Conservation (phyloP, 352 stramenopile species). For the Poterioochromonas sp. region DNA sequence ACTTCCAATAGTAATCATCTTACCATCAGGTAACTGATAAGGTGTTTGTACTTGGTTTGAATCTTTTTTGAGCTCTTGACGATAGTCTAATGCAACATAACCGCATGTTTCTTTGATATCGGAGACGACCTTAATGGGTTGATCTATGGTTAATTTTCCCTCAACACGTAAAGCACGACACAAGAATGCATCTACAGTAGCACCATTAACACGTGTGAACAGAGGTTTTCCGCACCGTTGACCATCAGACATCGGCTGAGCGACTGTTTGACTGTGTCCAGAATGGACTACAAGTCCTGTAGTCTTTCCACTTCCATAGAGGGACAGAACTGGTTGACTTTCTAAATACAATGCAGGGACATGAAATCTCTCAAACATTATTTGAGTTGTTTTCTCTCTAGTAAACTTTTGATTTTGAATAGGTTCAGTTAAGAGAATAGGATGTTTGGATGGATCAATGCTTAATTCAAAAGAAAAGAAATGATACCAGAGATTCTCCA, state of each 20-base stretch:
- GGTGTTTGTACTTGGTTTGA: slow-evolving; percentile 75
- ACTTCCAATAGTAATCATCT: slow-evolving; percentile 91
- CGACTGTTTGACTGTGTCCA: slow-evolving; percentile 74
- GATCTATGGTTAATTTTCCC: slow-evolving; percentile 83
- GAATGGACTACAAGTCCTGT: slow-evolving; percentile 75
- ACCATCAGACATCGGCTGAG: slow-evolving; percentile 89
- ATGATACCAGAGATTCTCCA: slow-evolving; percentile 99
- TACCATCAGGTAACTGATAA: slow-evolving; percentile 91
- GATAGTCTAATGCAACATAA: slow-evolving; percentile 83
- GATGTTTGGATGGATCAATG: slow-evolving; percentile 86
- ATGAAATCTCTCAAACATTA: slow-evolving; percentile 99
- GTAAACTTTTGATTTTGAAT: slow-evolving; percentile 76
- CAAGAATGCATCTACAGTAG: slow-evolving; percentile 82
- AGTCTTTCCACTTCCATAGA: slow-evolving; percentile 77
- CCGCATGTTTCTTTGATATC: slow-evolving; percentile 96
- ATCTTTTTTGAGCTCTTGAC: slow-evolving; percentile 83
- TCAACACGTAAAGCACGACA: slow-evolving; percentile 87
- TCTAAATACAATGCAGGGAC: slow-evolving; percentile 94
- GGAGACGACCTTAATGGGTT: slow-evolving; percentile 83
- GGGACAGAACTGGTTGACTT: slow-evolving; percentile 74
- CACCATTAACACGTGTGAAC: slow-evolving; percentile 76
- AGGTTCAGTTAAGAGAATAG: slow-evolving; percentile 80
- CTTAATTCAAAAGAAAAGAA: slow-evolving; percentile 97
- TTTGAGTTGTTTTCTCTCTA: slow-evolving; percentile 84
- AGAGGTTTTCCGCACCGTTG: too few species aligned